Base-by-base conservation (phyloP, 208 protist genomes). In the Acanthamoeba divionensis region DNA sequence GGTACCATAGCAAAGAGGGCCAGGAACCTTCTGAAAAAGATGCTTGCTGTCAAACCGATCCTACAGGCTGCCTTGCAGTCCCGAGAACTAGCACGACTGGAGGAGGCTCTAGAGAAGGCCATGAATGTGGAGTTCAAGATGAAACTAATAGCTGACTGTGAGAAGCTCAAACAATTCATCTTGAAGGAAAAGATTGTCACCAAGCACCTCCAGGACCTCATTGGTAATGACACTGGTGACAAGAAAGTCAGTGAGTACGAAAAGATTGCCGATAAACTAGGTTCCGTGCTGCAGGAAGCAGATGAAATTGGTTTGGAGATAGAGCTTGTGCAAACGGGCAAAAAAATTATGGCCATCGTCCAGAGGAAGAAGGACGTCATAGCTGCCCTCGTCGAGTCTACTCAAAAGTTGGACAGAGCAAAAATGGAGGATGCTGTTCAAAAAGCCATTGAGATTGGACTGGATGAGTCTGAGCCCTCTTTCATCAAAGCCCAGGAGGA, bases 91-190 rank as follows among this genome's bases (percentile, higher is more conserved):
- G 9, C 15, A 24, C 47, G 12, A 29, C 71, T 82, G 18, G 47
- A 48, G 45, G 31, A 26, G 38, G 71, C 71, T 36, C 31, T 82
- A 15, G 71, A 82, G 3, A 12, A 24, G 5, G 47, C 71, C 45
- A 82, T 60, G 47, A 48, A 82, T 21, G 60, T 82, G 31, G 71
- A 82, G 45, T 82, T 82, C 41, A 31, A 48, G 31, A 82, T 82
- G 71, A 48, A 57, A 36, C 71, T 82, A 41, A 82, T 82, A 24
- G 31, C 31, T 48, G 45, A 82, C 45, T 48, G 45, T 48, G 60
- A 82, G 47, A 31, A 82, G 41, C 71, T 82, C 71, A 82, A 48
- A 36, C 13, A 2, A 41, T 9, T 82, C 41, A 82, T 82, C 71
- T 26, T 60, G 41, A 82, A 57, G 71, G 71, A 82, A 48, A 82